Percentiles rank a stretch among this genome's conserved stretches.
phyloP scores from a whole-genome alignment of 306 rosid species.

The Malus domestica region DNA sequence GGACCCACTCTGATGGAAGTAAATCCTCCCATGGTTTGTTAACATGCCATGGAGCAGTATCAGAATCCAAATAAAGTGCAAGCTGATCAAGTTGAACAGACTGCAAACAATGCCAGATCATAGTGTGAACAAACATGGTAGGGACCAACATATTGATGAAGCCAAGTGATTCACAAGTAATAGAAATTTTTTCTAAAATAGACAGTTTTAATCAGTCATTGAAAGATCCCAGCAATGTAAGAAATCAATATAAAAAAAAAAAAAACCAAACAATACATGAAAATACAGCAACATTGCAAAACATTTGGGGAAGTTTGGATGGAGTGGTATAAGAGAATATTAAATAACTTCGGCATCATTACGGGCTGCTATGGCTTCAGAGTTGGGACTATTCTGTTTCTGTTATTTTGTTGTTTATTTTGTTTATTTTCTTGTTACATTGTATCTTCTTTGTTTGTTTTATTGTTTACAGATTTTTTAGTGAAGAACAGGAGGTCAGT shows the following conservation, averaged over 20 bases:
- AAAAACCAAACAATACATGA: background rate
- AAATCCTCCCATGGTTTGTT: slow-evolving; percentile 78
- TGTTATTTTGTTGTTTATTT: background rate
- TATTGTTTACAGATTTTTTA: background rate
- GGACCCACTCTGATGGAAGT: slow-evolving; percentile 93
- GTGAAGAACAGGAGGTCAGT: background rate
- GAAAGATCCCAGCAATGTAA: background rate
- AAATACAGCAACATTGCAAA: background rate
- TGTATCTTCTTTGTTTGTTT: background rate
- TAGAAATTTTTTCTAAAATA: background rate
- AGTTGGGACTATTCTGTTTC: background rate
- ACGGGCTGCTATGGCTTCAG: background rate
- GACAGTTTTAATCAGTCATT: background rate
- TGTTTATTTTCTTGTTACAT: background rate
- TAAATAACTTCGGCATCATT: background rate
- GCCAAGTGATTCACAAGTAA: background rate
- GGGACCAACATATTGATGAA: background rate
- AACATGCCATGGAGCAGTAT: slow-evolving; percentile 69
- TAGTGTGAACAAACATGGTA: slow-evolving; percentile 15
- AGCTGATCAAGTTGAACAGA: slow-evolving; percentile 80
- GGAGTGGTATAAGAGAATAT: background rate
- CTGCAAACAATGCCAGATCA: slow-evolving; percentile 41
- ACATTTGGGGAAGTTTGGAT: background rate
- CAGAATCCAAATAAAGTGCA: slow-evolving; percentile 85
- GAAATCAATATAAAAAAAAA: background rate